phyloP scores from a whole-genome alignment of 331 rosid species.

The Stylosanthes scabra region DNA sequence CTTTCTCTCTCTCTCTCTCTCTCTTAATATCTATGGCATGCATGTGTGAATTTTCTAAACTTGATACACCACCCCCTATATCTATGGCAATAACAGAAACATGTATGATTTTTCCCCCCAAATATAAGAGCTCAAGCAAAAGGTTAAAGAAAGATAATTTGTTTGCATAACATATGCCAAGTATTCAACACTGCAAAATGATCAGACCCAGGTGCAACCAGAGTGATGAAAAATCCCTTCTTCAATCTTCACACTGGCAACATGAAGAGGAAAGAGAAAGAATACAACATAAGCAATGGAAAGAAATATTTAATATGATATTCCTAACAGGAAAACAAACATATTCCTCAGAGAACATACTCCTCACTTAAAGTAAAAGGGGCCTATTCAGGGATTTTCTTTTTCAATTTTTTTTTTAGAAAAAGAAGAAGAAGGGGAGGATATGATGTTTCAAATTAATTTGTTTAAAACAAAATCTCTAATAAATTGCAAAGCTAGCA shows the following conservation, averaged over 20 bases:
- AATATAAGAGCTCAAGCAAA: conserved; percentile 33
- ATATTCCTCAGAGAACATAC: conserved; percentile 32
- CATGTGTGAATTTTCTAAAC: conserved; percentile 23
- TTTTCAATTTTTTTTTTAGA: too few species aligned
- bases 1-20: too few species aligned
- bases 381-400: conserved; percentile 9
- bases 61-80: conserved; percentile 27
- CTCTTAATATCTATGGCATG: not conserved
- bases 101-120: conserved; percentile 36
- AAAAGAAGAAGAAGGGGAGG: not conserved
- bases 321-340: conserved; percentile 15
- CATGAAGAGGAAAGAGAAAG: conserved; percentile 43
- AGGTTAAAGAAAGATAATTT: conserved; percentile 25
- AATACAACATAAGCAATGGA: conserved; percentile 44
- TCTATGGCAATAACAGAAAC: conserved; percentile 26
- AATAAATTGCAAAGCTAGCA: conserved; percentile 30
- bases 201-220: conserved; percentile 47
- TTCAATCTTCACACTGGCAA: conserved; percentile 52
- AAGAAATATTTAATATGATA: conserved; percentile 31
- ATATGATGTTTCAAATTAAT: conserved; percentile 24
- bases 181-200: conserved; percentile 47
- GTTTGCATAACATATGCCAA: conserved; percentile 46
- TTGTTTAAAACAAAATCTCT: conserved; percentile 19
- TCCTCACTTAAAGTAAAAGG: not conserved
- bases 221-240: conserved; percentile 47